Evolutionary conservation across 139 green algal species (phyloP), one percentile per base, ranked within the genome.

Genomic region (Desmodesmus armatus): DNA sequence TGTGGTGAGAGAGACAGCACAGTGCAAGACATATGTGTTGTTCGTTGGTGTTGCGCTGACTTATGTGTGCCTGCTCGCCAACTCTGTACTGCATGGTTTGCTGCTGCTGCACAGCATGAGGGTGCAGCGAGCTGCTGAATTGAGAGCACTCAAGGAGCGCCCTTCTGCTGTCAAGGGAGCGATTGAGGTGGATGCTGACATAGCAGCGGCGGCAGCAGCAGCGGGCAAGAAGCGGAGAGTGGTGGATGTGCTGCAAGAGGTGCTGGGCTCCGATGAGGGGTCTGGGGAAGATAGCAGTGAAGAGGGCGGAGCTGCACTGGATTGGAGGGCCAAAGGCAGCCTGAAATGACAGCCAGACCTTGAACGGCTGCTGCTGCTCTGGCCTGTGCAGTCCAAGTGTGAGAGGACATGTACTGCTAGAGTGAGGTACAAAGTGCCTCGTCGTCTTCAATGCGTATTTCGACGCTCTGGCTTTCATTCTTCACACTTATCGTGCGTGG

Each of bases 291-390:
- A 33, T 15, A 81, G 37, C 47, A 55, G 37, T 19, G 76, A 82
- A 44, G 76, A 72, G 31, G 47, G 44, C 21, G 73, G 44, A 40
- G 76, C 76, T 23, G 37, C 72, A 35, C 40, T 82, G 3, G 76
- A 82, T 37, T 82, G 76, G 76, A 71, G 76, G 39, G 76, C 76
- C 4, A 82, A 82, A 35, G n/a, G 40, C 41, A 11, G 76, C 72
- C 5, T 79, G 71, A 75, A 13, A 13, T 55, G 47, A 55, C n/a
- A n/a, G n/a, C n/a, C n/a, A n/a, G n/a, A n/a, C n/a, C n/a, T n/a
- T n/a, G n/a, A n/a, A n/a, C 51, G 17, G 51, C 51, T 62, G 51
- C 51, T 62, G 51, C 51, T 62, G 15, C 51, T 62, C 51, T 62
- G 15, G 51, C 51, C 17, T 13, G 15, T 62, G 51, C 15, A 13